Percentiles rank a stretch among this genome's conserved stretches.
These are phyloP conservation scores for Quercus gilva DNA, from an alignment of 306 rosid species.

Conservation along the genomic window DNA sequence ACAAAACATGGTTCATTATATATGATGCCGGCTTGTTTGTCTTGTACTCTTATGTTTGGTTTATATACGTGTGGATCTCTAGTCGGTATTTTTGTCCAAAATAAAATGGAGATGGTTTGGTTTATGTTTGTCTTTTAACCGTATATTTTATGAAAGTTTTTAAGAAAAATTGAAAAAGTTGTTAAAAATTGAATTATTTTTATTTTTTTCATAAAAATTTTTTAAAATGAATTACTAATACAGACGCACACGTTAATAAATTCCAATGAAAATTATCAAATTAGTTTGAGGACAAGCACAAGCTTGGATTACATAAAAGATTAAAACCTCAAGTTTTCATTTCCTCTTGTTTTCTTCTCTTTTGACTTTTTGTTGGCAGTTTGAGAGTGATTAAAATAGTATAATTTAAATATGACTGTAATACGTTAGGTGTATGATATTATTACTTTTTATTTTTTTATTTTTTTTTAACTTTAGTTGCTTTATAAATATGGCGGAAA, in stretches of 20 bases:
- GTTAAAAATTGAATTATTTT: too few species aligned
- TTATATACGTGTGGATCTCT: background rate
- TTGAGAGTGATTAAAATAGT: background rate
- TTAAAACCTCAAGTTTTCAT: background rate
- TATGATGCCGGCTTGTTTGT: background rate
- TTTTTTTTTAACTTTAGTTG: too few species aligned
- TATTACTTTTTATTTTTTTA: too few species aligned
- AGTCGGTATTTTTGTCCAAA: background rate
- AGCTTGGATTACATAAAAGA: too few species aligned
- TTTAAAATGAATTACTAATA: too few species aligned
- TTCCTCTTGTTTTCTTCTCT: background rate
- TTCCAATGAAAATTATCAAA: background rate
- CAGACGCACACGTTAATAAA: too few species aligned
- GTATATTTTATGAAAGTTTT: rapidly evolving
- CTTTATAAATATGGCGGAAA: too few species aligned
- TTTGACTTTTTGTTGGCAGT: background rate
- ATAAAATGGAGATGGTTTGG: background rate
- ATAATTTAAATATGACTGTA: too few species aligned
- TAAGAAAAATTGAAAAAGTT: too few species aligned
- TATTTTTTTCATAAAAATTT: too few species aligned
- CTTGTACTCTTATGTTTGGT: background rate
- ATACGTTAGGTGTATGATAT: too few species aligned
- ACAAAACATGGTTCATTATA: background rate
- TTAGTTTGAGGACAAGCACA: background rate
- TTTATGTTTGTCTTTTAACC: too few species aligned